Base-by-base conservation (phyloP, 2,329 filamentous ascomycete species). In the Botryosphaeria agaves region DNA sequence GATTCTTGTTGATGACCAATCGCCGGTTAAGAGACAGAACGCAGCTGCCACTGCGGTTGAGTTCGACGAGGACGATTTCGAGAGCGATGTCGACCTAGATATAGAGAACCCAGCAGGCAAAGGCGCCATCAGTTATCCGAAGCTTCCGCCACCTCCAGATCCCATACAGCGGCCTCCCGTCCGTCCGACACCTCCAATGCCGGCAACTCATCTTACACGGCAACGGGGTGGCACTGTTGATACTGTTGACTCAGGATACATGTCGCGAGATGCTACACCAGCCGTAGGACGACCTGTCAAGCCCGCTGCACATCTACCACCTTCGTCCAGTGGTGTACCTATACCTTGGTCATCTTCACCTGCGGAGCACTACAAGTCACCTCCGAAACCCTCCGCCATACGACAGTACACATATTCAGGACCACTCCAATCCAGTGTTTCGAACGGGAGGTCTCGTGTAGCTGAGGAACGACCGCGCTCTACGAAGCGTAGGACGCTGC, bases 51-150 rank as follows among this genome's bases (percentile, higher is more conserved):
- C 39, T n/a, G 36, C 45, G 5, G 66, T 78, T 7, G 69, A 66
- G 36, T 79, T 84, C 38, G 69, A 73, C 35, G 79, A 84, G 37
- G 75, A 87, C 41, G 85, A 93, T 46, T 89, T 92, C 40, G 82
- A 83, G 43, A 80, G 87, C 46, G 84, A 93, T 41, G 66, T 76
- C 14, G 69, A 83, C 32, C 60, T 92, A 15, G 79, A 84, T 37
- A 66, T 73, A 30, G 65, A 79, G 34, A 64, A 71, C 34, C 71
- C 74, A 0, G 52, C 59, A 2, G 58, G 66, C 2, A 60, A 57
- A 39, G 46, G 43, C 23, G 48, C 49, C 2, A 47, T 61, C 14
- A 44, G 41, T 16, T 62, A 62, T 30, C 57, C 59, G 1, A 47
- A 45, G 7, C 44, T 60, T 11, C 49, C 56, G n/a, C 36, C 39